Base-by-base conservation (phyloP, 225 moss, liverwort and hornwort species). In the Sphagnum contortum region DNA sequence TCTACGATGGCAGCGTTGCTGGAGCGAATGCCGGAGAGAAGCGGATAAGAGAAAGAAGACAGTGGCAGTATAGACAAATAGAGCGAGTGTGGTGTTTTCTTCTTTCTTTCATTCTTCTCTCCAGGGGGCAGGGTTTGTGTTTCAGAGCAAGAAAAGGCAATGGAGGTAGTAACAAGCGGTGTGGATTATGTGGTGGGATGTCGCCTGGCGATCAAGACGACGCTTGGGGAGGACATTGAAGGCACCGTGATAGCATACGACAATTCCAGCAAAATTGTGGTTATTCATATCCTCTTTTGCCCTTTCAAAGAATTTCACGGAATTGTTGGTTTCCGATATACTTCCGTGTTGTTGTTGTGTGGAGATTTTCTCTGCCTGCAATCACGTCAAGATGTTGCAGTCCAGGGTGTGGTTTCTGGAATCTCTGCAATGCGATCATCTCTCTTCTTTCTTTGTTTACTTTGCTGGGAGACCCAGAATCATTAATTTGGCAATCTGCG, bases 121-220 rank as follows among this genome's bases (percentile, higher is more conserved):
- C 52, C 57, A 5, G 73, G 49, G 53, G 55, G 51, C 2, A 49
- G 63, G 4, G 61, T 45, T 44, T 49, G 52, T 14, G 50, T 49
- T 52, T 49, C 50, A 65, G 45, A 8, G 44, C 47, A 48, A 49
- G 49, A 67, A 53, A 62, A 69, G 67, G 71, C 60, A 45, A 84
- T 77, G 84, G 76, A 77, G 67, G 81, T 81, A 55, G 85, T 75
- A 57, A 82, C 87, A 66, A 76, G 78, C 65, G 83, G 84, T 63
- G 71, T 70, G 64, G 87, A 90, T 73, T 92, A 86, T 59, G 81
- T 71, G 54, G 95, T 90, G 50, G 95, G 95, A 11, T 87, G 86
- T 78, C 88, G 80, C 60, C 78, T 96, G 77, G 84, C 81, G 76
- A 92, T 96, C 83, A 88, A 85, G 80, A 96, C 95, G 46, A 92